Percentiles rank a stretch among this genome's conserved stretches.
Evolutionary conservation across 805 yeast genomes (phyloP).

Genomic region (Pichia rugopelliculosa): DNA sequence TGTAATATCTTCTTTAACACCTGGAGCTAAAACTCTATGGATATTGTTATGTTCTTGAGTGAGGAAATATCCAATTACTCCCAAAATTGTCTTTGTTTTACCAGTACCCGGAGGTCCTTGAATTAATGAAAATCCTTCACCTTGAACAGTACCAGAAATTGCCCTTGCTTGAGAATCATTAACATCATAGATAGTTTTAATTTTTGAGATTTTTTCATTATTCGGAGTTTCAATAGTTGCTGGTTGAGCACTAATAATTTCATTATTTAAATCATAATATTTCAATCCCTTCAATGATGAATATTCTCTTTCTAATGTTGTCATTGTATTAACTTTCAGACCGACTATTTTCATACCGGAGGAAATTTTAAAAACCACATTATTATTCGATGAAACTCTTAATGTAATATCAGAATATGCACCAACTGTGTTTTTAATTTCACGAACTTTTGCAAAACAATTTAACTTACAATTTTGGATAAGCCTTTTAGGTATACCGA

Average conservation of each 20-base stretch:
- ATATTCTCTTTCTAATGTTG: constrained; percentile 89
- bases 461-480: constrained; percentile 28
- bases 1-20: constrained; percentile 3
- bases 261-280: constrained; percentile 68
- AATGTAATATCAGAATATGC: constrained; percentile 72
- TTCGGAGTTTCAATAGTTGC: constrained; percentile 33
- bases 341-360: constrained; percentile 61
- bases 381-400: constrained; percentile 47
- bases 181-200: constrained; percentile 48
- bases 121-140: constrained; percentile 77
- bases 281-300: constrained; percentile 74
- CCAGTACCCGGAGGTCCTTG: constrained; percentile 99
- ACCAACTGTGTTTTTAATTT: constrained; percentile 55
- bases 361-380: constrained; percentile 44
- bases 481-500: constrained; percentile 14
- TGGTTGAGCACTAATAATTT: constrained; percentile 63
- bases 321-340: constrained; percentile 75
- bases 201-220: constrained; percentile 31
- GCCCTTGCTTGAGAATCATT: constrained; percentile 91
- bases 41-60: constrained; percentile 25
- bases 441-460: constrained; percentile 76
- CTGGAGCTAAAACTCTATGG: constrained; percentile 11
- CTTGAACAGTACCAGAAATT: constrained; percentile 59
- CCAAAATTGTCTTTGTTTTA: constrained; percentile 93
- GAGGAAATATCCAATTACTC: constrained; percentile 74